Evolutionary conservation across 495 filamentous ascomycete genomes (phyloP), one percentile per base, ranked within the genome.

Genomic region (Astrocystis sublimbata): DNA sequence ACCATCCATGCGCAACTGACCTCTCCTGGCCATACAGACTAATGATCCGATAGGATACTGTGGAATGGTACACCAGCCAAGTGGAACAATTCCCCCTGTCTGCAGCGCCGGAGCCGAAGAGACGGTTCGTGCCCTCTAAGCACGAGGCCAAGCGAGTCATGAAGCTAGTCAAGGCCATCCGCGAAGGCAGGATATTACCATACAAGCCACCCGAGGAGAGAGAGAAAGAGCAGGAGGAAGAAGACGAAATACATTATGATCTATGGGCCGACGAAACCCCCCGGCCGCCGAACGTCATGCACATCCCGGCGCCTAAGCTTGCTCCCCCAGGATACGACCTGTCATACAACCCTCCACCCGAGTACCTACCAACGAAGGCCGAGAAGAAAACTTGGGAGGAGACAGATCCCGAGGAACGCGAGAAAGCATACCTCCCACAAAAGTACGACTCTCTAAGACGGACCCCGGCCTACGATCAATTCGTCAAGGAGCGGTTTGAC

Each of bases 141-240:
- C 92, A 98, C 68, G 94, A 98, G 78, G 88, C 91, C 17, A 97
- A 97, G 83, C 83, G 93, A 61, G 85, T 98, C 49, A 97, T 97
- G 92, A 98, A 98, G 80, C 88, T 98, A 65, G 94, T 97, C 40
- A 92, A 90, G 71, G 94, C 94, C 23, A 98, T 98, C 61, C 83
- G 88, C 42, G 93, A 98, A 76, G 96, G 96, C 33, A 87, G 92
- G 31, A 98, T 98, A 58, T 79, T 96, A 63, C 94, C 94, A 17
- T 96, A 94, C 76, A 91, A 89, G 71, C 86, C 92, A 1, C 90
- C 89, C 12, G 80, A 86, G 65, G 89, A 93, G 69, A 83, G 85
- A 49, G 85, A 90, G 60, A 85, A 88, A 62, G 85, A 88, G 67
- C 82, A 90, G 31, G 79, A 88, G 7, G 83, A 88, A 57, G 70